Base-by-base conservation (phyloP, 1,284 basidiomycete species). In the Apiotrichum laibachii region DNA sequence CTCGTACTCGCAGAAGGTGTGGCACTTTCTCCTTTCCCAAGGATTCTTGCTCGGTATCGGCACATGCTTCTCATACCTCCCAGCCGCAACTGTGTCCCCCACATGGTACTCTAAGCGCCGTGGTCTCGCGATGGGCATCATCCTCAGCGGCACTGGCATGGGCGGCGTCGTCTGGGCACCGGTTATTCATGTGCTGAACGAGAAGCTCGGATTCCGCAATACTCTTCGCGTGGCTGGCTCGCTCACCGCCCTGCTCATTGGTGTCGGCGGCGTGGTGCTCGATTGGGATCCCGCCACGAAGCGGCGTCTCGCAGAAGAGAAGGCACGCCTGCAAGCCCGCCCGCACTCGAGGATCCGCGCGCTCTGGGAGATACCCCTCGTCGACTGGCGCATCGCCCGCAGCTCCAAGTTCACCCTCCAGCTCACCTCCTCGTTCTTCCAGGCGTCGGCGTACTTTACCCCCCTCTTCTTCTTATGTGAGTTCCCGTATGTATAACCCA, bases 161-260 rank as follows among this genome's bases (percentile, higher is more conserved):
- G 71, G 71, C 5, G 71, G 71, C 0, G 53, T 72, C 15, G 69
- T 68, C 1, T 72, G 67, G 67, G 60, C 66, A 19, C 70, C 68
- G 9, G 63, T 56, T 1, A 64, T 70, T 21, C 61, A 62, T 16
- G 59, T 67, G 19, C 57, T 70, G 42, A 68, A 62, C 51, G 53
- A 54, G 2, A 6, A 22, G 11, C 26, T 68, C 11, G 70, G 70
- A 9, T 72, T 61, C 53, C 58, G 67, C 21, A 67, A 62, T 35
- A 50, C 62, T 4, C 55, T 70, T 8, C 62, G 70, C 9, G 60
- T 72, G 34, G 60, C 67, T 1, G 70, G 70, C 2, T 52, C 50
- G 5, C 34, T 70, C 22, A 55, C 66, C 1, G 60, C 60, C 2
- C 55, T 40, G 3, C 34, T 64, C 5, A 59, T 72, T 33, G 50